Percentiles rank a stretch among this genome's conserved stretches.
phyloP scores from a whole-genome alignment of 495 filamentous ascomycete genomes.

The Penicillium soppii region DNA sequence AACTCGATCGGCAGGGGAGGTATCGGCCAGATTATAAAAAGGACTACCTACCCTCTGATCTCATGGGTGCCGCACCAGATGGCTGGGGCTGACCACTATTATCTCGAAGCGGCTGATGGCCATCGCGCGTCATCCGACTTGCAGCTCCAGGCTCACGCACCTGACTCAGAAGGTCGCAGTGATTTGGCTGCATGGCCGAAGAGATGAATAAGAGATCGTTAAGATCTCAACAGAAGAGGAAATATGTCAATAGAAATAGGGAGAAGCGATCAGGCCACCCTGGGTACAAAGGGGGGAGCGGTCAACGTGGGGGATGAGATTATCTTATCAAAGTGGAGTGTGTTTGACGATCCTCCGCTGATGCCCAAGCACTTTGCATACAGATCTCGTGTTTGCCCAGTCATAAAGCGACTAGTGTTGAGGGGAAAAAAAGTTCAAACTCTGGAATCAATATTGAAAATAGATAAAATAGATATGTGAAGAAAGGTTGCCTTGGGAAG shows the following conservation, averaged over 20 bases:
- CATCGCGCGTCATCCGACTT: slow-evolving; percentile 43
- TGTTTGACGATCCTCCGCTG: slow-evolving; percentile 21
- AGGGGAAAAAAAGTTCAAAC: background rate
- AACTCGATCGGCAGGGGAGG: slow-evolving; percentile 16
- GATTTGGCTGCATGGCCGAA: slow-evolving; percentile 44
- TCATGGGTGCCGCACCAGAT: slow-evolving; percentile 38
- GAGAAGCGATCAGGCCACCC: slow-evolving; percentile 24
- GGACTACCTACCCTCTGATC: slow-evolving; percentile 46
- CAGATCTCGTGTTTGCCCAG: background rate
- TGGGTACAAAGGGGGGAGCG: slow-evolving; percentile 24
- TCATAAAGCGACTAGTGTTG: background rate
- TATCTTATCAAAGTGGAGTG: slow-evolving; percentile 32
- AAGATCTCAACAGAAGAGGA: too few relatives aligned
- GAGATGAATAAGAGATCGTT: slow-evolving; percentile 2
- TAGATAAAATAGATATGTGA: background rate
- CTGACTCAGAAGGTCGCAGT: slow-evolving; percentile 48
- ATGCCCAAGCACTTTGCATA: slow-evolving; percentile 21
- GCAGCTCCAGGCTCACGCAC: slow-evolving; percentile 40
- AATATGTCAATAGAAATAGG: slow-evolving; percentile 14
- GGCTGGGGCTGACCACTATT: slow-evolving; percentile 35
- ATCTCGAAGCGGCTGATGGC: slow-evolving; percentile 31
- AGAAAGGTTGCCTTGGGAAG: background rate
- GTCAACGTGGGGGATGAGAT: slow-evolving; percentile 28
- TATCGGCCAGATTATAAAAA: slow-evolving; percentile 19
- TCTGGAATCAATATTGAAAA: background rate